A percentile compares a stretch with the other conserved stretches of the same genome.
phyloP scores from a whole-genome alignment of 1,284 basidiomycete species.

The Sanghuangporus baumii region DNA sequence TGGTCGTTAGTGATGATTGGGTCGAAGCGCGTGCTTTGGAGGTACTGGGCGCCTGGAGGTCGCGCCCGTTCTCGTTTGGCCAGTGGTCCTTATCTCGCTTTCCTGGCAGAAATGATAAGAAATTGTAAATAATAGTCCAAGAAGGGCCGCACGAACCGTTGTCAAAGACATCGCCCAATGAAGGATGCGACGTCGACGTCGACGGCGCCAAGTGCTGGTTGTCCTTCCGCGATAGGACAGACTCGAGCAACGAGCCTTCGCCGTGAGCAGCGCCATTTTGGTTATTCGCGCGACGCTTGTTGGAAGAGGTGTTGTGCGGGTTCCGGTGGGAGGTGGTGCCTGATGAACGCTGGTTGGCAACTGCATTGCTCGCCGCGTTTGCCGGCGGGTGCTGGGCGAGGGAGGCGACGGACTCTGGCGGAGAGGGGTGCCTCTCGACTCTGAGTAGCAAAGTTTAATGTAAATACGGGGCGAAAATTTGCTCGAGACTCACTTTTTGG shows the following conservation, averaged over 20 bases:
- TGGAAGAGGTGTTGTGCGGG: conserved; percentile 6
- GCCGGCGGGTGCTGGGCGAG: conserved; percentile 50
- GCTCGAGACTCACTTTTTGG: conserved; percentile 49
- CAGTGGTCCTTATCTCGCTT: conserved; percentile 9
- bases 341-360: conserved; percentile 24
- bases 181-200: conserved; percentile 16
- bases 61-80: background rate
- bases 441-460: conserved; percentile 26
- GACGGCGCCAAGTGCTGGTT: conserved; percentile 12
- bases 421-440: conserved; percentile 58
- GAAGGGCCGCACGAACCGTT: background rate
- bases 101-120: background rate
- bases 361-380: conserved; percentile 23
- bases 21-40: conserved; percentile 30
- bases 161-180: conserved; percentile 6
- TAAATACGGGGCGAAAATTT: background rate
- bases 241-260: conserved; percentile 15
- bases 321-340: conserved; percentile 26
- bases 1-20: conserved; percentile 29
- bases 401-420: conserved; percentile 66
- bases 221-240: conserved; percentile 16
- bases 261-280: conserved; percentile 8
- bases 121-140: background rate
- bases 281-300: conserved; percentile 16
- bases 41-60: conserved; percentile 17